phyloP scores from a whole-genome alignment of 2,329 filamentous ascomycete species.

The Penicillium sp. region DNA sequence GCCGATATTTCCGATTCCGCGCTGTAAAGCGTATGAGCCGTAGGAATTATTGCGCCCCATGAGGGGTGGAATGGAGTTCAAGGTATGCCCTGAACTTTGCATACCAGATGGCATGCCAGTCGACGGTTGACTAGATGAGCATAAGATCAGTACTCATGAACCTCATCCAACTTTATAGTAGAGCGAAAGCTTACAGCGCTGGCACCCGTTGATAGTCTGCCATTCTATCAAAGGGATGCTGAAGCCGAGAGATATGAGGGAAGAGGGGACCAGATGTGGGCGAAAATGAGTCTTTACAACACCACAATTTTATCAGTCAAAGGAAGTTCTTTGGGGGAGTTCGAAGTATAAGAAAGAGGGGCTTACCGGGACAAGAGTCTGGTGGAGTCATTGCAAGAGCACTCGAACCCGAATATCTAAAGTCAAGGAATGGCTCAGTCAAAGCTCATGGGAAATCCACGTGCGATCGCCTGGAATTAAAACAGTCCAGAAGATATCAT shows the following conservation, averaged over 20 bases:
- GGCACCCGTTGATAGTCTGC: slow-evolving; percentile 39
- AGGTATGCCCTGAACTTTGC: slow-evolving; percentile 30
- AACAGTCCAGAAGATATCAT: slow-evolving; percentile 10
- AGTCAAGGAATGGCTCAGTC: slow-evolving; percentile 19
- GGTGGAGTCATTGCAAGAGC: slow-evolving; percentile 51
- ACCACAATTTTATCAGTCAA: slow-evolving; percentile 22
- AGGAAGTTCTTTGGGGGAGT: background rate
- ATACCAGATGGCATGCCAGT: slow-evolving; percentile 45
- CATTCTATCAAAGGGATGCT: slow-evolving; percentile 39
- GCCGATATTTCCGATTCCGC: slow-evolving; percentile 25
- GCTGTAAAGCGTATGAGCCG: slow-evolving; percentile 34
- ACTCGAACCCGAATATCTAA: slow-evolving; percentile 52
- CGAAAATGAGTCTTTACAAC: slow-evolving; percentile 33
- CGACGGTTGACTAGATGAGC: slow-evolving; percentile 44
- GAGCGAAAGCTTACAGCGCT: slow-evolving; percentile 37
- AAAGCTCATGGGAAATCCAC: slow-evolving; percentile 20
- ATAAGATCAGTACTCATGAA: slow-evolving; percentile 14
- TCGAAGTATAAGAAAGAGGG: slow-evolving; percentile 29
- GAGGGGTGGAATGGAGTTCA: slow-evolving; percentile 30
- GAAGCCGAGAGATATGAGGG: slow-evolving; percentile 31
- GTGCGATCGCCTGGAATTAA: slow-evolving; percentile 11
- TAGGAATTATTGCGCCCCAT: slow-evolving; percentile 43
- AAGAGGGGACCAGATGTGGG: slow-evolving; percentile 34
- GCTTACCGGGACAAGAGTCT: slow-evolving; percentile 55
- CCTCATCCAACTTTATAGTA: background rate